phyloP scores from a whole-genome alignment of 1,284 basidiomycete species.

The Melampsora americana region DNA sequence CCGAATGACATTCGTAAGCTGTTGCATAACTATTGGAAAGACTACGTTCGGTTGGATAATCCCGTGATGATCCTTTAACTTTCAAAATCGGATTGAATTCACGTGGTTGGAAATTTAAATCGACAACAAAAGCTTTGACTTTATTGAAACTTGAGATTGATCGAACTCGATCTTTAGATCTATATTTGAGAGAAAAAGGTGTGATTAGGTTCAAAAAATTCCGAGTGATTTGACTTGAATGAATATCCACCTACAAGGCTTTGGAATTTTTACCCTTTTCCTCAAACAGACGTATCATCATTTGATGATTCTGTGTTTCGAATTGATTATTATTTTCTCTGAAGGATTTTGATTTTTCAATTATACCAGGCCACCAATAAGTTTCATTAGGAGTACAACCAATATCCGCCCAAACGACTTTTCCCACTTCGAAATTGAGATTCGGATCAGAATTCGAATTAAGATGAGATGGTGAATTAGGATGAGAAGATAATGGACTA shows the following conservation, averaged over 20 bases:
- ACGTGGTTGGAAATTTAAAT: slow-evolving; percentile 24
- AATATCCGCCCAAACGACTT: slow-evolving; percentile 39
- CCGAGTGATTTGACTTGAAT: neutral
- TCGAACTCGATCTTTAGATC: neutral
- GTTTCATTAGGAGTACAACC: slow-evolving; percentile 1
- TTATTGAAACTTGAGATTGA: neutral
- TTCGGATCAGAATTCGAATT: neutral
- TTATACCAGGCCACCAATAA: slow-evolving; percentile 38
- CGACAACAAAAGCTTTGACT: slow-evolving; percentile 1
- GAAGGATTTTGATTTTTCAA: neutral
- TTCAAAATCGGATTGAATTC: slow-evolving; percentile 26
- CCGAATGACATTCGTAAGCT: slow-evolving; percentile 11
- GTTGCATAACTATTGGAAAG: slow-evolving; percentile 15
- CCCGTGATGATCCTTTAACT: neutral
- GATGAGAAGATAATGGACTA: too few species aligned
- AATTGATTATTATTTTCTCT: neutral
- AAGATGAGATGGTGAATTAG: too few species aligned
- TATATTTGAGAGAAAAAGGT: neutral
- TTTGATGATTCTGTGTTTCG: neutral
- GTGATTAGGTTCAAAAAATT: neutral
- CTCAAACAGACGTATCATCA: neutral
- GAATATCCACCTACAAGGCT: neutral
- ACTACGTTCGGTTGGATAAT: slow-evolving; percentile 19
- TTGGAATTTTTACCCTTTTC: slow-evolving; percentile 10
- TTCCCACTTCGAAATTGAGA: neutral